Conservation (phyloP, 2,329 filamentous ascomycete species). For the Fusarium denticulatum region DNA sequence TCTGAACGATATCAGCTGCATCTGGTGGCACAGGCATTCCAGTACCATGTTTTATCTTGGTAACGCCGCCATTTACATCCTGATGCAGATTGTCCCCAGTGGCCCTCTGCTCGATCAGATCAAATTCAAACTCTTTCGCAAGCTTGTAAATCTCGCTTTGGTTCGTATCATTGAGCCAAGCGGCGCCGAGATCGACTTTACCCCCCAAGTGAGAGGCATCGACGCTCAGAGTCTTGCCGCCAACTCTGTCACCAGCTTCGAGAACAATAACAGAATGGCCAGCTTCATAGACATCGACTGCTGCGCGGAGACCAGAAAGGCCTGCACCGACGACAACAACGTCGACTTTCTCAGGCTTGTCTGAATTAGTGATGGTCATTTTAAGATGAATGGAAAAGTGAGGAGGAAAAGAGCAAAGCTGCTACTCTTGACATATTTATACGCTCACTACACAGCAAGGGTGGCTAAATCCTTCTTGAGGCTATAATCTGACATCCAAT, state of each 20-base stretch:
- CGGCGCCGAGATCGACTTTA: slow-evolving; percentile 36
- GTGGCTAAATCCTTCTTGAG: neutral
- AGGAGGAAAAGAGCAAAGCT: neutral
- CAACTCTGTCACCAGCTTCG: slow-evolving; percentile 59
- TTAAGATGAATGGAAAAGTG: neutral
- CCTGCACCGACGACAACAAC: slow-evolving; percentile 42
- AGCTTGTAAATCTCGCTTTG: slow-evolving; percentile 33
- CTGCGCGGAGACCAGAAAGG: slow-evolving; percentile 49
- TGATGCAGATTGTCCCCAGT: slow-evolving; percentile 19
- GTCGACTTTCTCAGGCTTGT: slow-evolving; percentile 6
- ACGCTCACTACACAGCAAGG: neutral
- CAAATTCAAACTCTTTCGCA: slow-evolving; percentile 26
- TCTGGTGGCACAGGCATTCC: slow-evolving; percentile 9
- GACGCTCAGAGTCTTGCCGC: slow-evolving; percentile 53
- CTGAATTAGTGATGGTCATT: slow-evolving; percentile 3
- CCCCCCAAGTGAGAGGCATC: slow-evolving; percentile 5
- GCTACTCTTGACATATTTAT: neutral
- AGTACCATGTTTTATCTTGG: slow-evolving; percentile 15
- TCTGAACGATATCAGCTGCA: slow-evolving; percentile 4
- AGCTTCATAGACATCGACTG: slow-evolving; percentile 45
- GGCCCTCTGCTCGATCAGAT: slow-evolving; percentile 30
- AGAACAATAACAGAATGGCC: slow-evolving; percentile 54
- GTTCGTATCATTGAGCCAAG: slow-evolving; percentile 40
- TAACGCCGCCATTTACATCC: slow-evolving; percentile 9
- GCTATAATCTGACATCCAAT: slow-evolving; percentile 23